These are phyloP conservation scores for Miscanthus lutarioriparius DNA, from an alignment of 176 grass and related monocot species.

Conservation along the genomic window DNA sequence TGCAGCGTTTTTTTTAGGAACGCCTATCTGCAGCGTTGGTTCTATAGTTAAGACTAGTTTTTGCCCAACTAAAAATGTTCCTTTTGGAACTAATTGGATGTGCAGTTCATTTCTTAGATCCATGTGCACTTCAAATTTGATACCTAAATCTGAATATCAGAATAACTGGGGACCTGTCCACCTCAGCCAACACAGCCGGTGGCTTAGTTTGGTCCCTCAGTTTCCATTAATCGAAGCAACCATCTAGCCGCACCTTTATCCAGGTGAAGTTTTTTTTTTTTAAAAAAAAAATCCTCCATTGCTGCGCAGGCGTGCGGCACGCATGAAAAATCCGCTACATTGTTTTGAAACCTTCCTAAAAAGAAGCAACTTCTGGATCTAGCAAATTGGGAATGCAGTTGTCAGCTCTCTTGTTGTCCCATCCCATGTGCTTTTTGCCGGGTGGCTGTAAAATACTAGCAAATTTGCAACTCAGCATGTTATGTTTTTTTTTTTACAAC, in stretches of 20 bases:
- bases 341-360: neutral
- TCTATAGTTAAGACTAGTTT: too few species aligned
- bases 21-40: neutral
- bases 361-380: too few species aligned
- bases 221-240: neutral
- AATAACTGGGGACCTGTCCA: neutral
- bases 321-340: neutral
- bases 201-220: neutral
- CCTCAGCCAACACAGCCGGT: neutral
- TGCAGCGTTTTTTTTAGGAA: too few species aligned
- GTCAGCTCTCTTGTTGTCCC: neutral
- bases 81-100: neutral
- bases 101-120: neutral
- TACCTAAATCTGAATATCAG: neutral
- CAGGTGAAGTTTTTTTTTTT: too few species aligned
- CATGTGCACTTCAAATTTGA: neutral
- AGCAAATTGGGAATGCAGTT: too few species aligned
- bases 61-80: too few species aligned
- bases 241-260: neutral
- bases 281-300: neutral
- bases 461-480: slow-evolving; percentile 5
- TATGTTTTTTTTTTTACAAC: too few species aligned
- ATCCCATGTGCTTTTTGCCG: neutral
- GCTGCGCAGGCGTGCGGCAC: neutral
- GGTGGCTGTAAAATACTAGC: neutral